Evolutionary conservation across 2,329 filamentous ascomycete species (phyloP), one percentile per base, ranked within the genome.

Genomic region (Ramularia endophylla): DNA sequence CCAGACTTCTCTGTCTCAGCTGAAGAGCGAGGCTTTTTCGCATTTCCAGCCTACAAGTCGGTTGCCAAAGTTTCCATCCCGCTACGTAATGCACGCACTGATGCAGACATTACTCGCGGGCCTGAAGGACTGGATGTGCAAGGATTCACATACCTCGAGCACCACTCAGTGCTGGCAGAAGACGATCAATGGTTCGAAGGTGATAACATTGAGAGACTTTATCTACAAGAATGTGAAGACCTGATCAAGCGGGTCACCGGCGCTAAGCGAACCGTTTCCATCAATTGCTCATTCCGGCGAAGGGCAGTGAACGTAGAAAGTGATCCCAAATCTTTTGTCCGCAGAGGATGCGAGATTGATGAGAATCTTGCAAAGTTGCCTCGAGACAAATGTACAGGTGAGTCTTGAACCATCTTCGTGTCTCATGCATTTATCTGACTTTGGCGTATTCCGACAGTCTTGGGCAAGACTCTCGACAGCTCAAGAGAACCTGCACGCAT

Each of bases 101-200:
- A 9, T 15, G n/a, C 18, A 6, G 22, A 28, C 20, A 27, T 41
- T 22, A 13, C 29, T 9, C 32, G 18, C 8, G 39, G 39, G 1
- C 32, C 17, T 9, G 32, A 6, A 5, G 39, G 39, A 19, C 20
- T 41, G 11, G 39, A 41, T 25, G 22, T 18, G 9, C 39, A 41
- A 20, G 39, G 39, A 20, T 41, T 41, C 27, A 30, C 39, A 3
- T 41, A 41, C 18, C 16, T 36, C 32, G 36, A 41, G 27, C 39
- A 41, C 39, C 33, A 40, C 12, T 40, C 38, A 9, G 31, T 18
- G n/a, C 18, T 25, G 4, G n/a, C 31, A 3, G 36, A 15, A 5
- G 41, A 44, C 17, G 12, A n/a, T 3, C n/a, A n/a, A n/a, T 40
- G 28, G 19, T 12, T 40, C 17, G 27, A 27, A 32, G 38, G 18